A percentile compares a stretch with the other conserved stretches of the same genome.
Conservation (phyloP, 805 yeast species). For the Tetrapisispora nanseiensis region DNA sequence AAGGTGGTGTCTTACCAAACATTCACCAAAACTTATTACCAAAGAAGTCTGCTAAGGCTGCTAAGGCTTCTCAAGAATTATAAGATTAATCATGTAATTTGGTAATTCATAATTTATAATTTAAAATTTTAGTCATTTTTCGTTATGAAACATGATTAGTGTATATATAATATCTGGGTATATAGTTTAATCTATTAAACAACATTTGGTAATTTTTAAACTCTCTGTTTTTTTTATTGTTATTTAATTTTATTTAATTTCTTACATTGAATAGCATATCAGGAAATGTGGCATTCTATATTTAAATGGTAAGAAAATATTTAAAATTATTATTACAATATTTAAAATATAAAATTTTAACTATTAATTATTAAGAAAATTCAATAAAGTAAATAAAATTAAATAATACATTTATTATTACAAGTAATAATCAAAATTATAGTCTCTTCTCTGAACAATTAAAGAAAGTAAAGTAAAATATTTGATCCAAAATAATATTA, state of each 20-base stretch:
- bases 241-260: not conserved
- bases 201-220: not conserved
- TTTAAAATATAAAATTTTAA: too few relatives aligned
- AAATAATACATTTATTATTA: too few relatives aligned
- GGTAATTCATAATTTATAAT: slow-evolving; percentile 1
- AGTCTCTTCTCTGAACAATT: too few relatives aligned
- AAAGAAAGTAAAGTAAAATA: too few relatives aligned
- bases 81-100: slow-evolving; percentile 22
- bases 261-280: too few relatives aligned
- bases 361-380: too few relatives aligned
- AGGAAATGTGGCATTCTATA: too few relatives aligned
- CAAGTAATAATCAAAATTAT: too few relatives aligned
- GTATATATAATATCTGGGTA: slow-evolving; percentile 5
- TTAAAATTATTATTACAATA: too few relatives aligned
- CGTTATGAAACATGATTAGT: slow-evolving; percentile 1
- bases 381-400: too few relatives aligned
- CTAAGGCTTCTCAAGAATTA: slow-evolving; percentile 60
- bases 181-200: slow-evolving; percentile 3
- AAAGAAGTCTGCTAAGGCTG: slow-evolving; percentile 54
- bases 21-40: slow-evolving; percentile 88
- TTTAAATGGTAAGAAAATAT: too few relatives aligned
- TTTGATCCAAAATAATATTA: too few relatives aligned
- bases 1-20: slow-evolving; percentile 99
- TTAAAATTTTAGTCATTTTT: not conserved
- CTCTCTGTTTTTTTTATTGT: not conserved